A percentile compares a stretch with the other conserved stretches of the same genome.
These are phyloP conservation scores for Schizonepeta tenuifolia DNA, from an alignment of 257 asterid genomes.

Conservation along the genomic window DNA sequence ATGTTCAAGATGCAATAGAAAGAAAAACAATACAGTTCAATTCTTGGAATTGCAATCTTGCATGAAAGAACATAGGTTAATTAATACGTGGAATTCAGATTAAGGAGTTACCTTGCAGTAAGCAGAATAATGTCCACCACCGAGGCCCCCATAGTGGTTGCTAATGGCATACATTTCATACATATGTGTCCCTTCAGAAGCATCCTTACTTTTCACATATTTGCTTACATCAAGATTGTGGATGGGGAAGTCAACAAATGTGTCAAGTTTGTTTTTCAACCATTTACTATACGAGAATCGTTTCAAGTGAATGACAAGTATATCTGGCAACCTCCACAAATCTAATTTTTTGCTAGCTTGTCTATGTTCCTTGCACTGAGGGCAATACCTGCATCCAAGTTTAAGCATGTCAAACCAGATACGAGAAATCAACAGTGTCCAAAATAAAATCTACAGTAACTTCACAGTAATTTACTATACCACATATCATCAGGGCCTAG, in stretches of 20 bases:
- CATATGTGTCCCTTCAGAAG: slow-evolving; percentile 58
- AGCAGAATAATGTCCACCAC: slow-evolving; percentile 96
- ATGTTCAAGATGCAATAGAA: neutral
- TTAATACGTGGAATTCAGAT: neutral
- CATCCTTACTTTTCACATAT: slow-evolving; percentile 65
- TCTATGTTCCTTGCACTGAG: slow-evolving; percentile 87
- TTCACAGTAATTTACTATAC: slow-evolving; percentile 41
- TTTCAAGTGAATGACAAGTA: slow-evolving; percentile 86
- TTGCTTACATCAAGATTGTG: slow-evolving; percentile 82
- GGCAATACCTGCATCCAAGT: slow-evolving; percentile 80
- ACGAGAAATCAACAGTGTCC: neutral
- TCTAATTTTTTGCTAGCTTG: slow-evolving; percentile 97
- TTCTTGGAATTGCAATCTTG: neutral
- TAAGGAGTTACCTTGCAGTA: slow-evolving; percentile 75
- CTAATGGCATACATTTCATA: slow-evolving; percentile 93
- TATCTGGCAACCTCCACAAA: slow-evolving; percentile 89
- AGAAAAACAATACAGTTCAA: neutral
- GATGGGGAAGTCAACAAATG: slow-evolving; percentile 83
- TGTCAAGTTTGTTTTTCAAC: slow-evolving; percentile 92
- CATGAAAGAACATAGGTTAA: neutral
- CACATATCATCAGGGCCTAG: slow-evolving; percentile 99
- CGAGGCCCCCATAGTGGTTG: slow-evolving; percentile 96
- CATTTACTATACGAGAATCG: slow-evolving; percentile 87
- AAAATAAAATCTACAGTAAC: slow-evolving; percentile 20
- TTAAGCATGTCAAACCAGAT: slow-evolving; percentile 16